phyloP scores from a whole-genome alignment of 192 early-diverging fungal genomes.

The Entrophospora sp. region DNA sequence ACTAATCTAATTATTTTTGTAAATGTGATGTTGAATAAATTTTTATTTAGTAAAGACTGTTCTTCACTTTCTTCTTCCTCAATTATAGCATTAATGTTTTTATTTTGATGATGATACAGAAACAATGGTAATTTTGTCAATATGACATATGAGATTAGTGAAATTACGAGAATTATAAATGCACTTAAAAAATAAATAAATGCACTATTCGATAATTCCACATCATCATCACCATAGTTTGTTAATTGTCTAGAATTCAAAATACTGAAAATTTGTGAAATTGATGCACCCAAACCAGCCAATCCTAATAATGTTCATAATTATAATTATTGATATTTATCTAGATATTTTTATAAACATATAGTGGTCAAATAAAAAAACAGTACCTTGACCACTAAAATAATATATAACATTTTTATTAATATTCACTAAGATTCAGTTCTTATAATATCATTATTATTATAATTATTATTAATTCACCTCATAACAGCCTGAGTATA shows the following conservation, averaged over 20 bases:
- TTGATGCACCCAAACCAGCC: conserved; percentile 59
- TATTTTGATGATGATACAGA: conserved; percentile 25
- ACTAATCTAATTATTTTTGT: background rate
- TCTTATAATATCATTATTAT: too few relatives aligned
- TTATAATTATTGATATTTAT: background rate
- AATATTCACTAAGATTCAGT: too few relatives aligned
- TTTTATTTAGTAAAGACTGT: too few relatives aligned
- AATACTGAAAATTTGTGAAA: conserved; percentile 55
- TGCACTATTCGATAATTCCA: conserved; percentile 30
- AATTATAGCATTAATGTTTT: conserved; percentile 20
- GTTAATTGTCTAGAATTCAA: conserved; percentile 21
- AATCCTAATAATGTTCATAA: conserved; percentile 25
- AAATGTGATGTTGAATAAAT: conserved; percentile 11
- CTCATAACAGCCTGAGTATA: conserved; percentile 68
- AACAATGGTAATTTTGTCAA: conserved; percentile 35
- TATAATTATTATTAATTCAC: conserved; percentile 25
- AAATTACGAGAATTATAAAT: conserved; percentile 27
- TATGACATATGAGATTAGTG: conserved; percentile 31
- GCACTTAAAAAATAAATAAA: conserved; percentile 45
- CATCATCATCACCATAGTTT: conserved; percentile 16
- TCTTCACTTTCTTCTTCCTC: conserved; percentile 15
- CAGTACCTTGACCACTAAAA: conserved; percentile 43
- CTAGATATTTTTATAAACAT: background rate
- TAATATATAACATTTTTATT: background rate
- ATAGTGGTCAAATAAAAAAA: too few relatives aligned